Conservation (phyloP, 306 rosid genomes). For the Gynostemma pentaphyllum region DNA sequence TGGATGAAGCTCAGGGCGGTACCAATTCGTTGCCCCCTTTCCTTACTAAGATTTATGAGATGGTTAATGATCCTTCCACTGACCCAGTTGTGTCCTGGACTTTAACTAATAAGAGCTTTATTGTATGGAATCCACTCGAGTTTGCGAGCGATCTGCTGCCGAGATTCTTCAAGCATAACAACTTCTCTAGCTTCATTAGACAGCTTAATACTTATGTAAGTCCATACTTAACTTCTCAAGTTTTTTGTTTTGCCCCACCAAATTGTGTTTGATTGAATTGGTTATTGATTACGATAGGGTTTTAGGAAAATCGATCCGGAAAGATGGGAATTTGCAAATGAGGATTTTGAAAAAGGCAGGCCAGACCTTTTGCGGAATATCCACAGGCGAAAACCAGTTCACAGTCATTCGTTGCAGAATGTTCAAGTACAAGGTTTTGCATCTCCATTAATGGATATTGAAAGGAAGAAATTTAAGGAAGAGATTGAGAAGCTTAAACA, state of each 20-base stretch:
- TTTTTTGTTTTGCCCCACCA: no score
- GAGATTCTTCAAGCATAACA: constrained; percentile 70
- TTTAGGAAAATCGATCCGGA: constrained; percentile 73
- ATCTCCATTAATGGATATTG: constrained; percentile 35
- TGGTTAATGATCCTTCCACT: constrained; percentile 69
- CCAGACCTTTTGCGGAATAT: constrained; percentile 67
- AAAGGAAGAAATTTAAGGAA: constrained; percentile 38
- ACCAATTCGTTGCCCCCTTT: constrained; percentile 67
- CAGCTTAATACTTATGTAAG: constrained; percentile 95
- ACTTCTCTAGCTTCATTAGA: constrained; percentile 88
- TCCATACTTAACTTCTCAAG: background rate
- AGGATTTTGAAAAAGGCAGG: constrained; percentile 62
- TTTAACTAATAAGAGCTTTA: constrained; percentile 41
- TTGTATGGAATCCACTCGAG: constrained; percentile 66
- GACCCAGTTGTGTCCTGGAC: constrained; percentile 72
- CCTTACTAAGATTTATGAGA: constrained; percentile 62
- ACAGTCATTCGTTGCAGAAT: constrained; percentile 73
- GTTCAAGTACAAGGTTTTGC: constrained; percentile 30
- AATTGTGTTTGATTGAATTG: background rate
- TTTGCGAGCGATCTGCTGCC: constrained; percentile 60
- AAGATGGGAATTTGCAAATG: constrained; percentile 83
- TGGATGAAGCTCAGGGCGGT: constrained; percentile 64
- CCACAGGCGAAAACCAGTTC: constrained; percentile 66
- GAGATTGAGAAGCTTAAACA: constrained; percentile 43
- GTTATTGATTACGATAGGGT: constrained; percentile 40